Evolutionary conservation across 805 yeast genomes (phyloP).

Genomic region (Kodamaea leandrae): DNA sequence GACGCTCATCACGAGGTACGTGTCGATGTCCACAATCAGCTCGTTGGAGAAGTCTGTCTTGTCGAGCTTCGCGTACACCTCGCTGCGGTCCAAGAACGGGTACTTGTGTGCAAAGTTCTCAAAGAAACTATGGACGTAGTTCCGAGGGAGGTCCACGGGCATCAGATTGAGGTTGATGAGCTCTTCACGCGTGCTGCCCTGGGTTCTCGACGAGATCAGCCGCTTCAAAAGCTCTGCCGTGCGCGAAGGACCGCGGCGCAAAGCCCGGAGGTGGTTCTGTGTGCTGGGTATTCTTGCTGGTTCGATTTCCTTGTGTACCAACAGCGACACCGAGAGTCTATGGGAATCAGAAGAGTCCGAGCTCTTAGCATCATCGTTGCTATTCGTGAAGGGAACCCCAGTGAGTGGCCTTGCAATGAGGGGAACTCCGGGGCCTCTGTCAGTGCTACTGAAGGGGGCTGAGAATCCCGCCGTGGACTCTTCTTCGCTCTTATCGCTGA

Average conservation of each 20-base stretch:
- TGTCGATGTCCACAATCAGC: constrained; percentile 36
- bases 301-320: not conserved
- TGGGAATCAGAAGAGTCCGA: not conserved
- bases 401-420: not conserved
- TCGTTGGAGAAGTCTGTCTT: constrained; percentile 33
- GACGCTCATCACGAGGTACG: constrained; percentile 37
- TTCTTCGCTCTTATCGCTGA: constrained; percentile 5
- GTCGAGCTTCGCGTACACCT: constrained; percentile 21
- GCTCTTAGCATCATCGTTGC: too few relatives aligned
- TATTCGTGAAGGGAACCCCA: too few relatives aligned
- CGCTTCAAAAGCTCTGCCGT: not conserved
- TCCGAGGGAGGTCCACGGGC: constrained; percentile 26
- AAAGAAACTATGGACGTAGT: constrained; percentile 34
- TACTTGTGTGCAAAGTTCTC: constrained; percentile 35
- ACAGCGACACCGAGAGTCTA: constrained; percentile 7
- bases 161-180: constrained; percentile 36
- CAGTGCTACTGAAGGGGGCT: constrained; percentile 1
- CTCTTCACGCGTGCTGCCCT: constrained; percentile 18
- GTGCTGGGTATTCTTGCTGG: not conserved
- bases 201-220: not conserved
- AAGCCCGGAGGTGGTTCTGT: constrained; percentile 5
- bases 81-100: constrained; percentile 31
- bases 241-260: not conserved
- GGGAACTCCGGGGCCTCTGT: constrained; percentile 1
- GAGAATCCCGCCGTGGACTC: not conserved